phyloP scores from a whole-genome alignment of 306 rosid species.

The Dalbergia oliveri region DNA sequence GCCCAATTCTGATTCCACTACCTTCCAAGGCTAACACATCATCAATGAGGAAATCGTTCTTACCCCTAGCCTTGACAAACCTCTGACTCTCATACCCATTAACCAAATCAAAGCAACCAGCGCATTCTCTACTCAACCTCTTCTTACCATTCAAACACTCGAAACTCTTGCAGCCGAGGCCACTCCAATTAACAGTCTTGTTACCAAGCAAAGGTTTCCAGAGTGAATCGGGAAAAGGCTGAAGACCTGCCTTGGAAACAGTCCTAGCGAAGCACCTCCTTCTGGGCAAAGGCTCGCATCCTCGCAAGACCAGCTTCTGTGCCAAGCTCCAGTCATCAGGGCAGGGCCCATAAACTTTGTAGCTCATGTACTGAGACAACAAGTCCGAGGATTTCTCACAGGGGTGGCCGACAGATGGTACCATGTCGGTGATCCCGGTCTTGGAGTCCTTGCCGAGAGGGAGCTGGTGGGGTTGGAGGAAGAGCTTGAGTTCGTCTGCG shows the following conservation, averaged over 20 bases:
- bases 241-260: constrained; percentile 68
- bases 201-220: constrained; percentile 75
- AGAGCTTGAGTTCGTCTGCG: constrained; percentile 71
- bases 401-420: constrained; percentile 91
- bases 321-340: constrained; percentile 90
- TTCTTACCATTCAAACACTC: constrained; percentile 75
- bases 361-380: constrained; percentile 79
- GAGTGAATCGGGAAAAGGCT: constrained; percentile 76
- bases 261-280: constrained; percentile 88
- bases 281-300: constrained; percentile 90
- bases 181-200: constrained; percentile 84
- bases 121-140: constrained; percentile 64
- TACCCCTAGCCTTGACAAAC: constrained; percentile 73
- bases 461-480: constrained; percentile 75
- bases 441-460: constrained; percentile 88
- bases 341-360: constrained; percentile 72
- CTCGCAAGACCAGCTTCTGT: constrained; percentile 76
- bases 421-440: constrained; percentile 93
- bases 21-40: constrained; percentile 75
- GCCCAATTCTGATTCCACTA: constrained; percentile 85
- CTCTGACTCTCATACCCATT: constrained; percentile 74
- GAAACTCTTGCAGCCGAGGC: constrained; percentile 79
- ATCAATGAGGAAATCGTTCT: constrained; percentile 79
- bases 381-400: constrained; percentile 80
- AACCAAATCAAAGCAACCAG: constrained; percentile 79